phyloP scores from a whole-genome alignment of 1,139 yeast species.

The Kluyveromyces sp. region DNA sequence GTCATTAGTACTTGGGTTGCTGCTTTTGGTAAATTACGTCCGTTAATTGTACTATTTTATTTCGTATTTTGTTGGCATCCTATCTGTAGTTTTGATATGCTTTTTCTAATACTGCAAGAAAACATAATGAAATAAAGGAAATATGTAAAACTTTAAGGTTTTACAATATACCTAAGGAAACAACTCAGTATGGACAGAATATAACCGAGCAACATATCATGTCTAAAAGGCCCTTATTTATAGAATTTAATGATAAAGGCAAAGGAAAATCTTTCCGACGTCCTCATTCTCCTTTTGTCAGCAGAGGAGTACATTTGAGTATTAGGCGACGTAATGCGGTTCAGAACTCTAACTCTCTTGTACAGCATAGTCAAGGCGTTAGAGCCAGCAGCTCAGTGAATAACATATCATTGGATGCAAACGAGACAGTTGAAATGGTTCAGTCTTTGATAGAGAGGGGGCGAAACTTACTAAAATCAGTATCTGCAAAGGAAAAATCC shows the following conservation, averaged over 20 bases:
- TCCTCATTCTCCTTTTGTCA: neutral
- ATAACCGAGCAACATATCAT: neutral
- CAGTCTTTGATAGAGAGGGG: conserved; percentile 40
- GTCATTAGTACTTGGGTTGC: neutral
- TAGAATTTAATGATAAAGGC: neutral
- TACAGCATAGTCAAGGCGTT: neutral
- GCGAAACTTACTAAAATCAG: conserved; percentile 33
- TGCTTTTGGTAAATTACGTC: neutral
- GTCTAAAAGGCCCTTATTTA: neutral
- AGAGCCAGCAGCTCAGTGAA: neutral
- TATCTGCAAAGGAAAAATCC: conserved; percentile 34
- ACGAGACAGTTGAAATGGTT: conserved; percentile 48
- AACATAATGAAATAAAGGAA: neutral
- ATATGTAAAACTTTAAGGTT: neutral
- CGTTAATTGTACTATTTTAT: neutral
- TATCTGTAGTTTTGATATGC: too few species aligned
- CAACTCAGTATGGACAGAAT: neutral
- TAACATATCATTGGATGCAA: conserved; percentile 13
- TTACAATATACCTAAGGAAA: too few species aligned
- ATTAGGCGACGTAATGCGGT: neutral
- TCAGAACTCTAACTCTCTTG: neutral
- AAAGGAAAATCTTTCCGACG: neutral
- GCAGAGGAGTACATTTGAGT: neutral
- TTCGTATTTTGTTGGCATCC: neutral
- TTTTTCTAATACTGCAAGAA: neutral